These are phyloP conservation scores for Lactarius trivialis DNA, from an alignment of 768 basidiomycete species.

Conservation along the genomic window DNA sequence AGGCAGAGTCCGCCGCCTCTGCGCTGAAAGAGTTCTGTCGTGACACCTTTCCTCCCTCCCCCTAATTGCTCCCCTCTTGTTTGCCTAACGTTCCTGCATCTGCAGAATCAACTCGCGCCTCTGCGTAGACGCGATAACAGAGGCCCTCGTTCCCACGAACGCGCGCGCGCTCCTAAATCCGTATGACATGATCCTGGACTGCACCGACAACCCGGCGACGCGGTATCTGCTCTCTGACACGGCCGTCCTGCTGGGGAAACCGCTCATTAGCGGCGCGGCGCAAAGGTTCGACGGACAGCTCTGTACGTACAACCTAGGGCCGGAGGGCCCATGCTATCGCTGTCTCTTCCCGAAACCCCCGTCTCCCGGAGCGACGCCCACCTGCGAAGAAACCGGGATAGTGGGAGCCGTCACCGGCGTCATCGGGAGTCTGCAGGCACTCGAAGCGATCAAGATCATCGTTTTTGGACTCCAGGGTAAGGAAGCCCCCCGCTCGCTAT, in stretches of 20 bases:
- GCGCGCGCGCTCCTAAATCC: slow-evolving; percentile 52
- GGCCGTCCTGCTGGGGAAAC: slow-evolving; percentile 65
- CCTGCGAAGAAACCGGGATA: slow-evolving; percentile 86
- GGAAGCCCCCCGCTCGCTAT: slow-evolving; percentile 14
- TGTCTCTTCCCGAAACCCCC: slow-evolving; percentile 87
- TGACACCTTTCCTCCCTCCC: slow-evolving; percentile 7
- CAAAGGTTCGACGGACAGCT: slow-evolving; percentile 80
- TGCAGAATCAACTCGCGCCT: slow-evolving; percentile 69
- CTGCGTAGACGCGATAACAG: slow-evolving; percentile 46
- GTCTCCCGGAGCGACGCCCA: slow-evolving; percentile 52
- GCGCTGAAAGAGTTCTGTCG: slow-evolving; percentile 54
- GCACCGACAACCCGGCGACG: slow-evolving; percentile 89
- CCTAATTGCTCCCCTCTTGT: slow-evolving; percentile 2
- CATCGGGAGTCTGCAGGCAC: slow-evolving; percentile 84
- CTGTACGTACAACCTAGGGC: slow-evolving; percentile 63
- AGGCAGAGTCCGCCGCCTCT: slow-evolving; percentile 73
- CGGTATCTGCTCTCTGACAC: slow-evolving; percentile 91
- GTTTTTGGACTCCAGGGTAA: slow-evolving; percentile 54
- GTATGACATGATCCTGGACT: slow-evolving; percentile 83
- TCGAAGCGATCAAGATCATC: slow-evolving; percentile 80
- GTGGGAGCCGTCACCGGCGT: slow-evolving; percentile 85
- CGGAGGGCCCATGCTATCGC: slow-evolving; percentile 82
- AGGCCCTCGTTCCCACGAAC: slow-evolving; percentile 53
- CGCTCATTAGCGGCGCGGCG: slow-evolving; percentile 90
- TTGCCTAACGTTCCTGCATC: background rate